These are phyloP conservation scores for Zoysia pacifica DNA, from an alignment of 176 grass and related monocot genomes.

Conservation along the genomic window DNA sequence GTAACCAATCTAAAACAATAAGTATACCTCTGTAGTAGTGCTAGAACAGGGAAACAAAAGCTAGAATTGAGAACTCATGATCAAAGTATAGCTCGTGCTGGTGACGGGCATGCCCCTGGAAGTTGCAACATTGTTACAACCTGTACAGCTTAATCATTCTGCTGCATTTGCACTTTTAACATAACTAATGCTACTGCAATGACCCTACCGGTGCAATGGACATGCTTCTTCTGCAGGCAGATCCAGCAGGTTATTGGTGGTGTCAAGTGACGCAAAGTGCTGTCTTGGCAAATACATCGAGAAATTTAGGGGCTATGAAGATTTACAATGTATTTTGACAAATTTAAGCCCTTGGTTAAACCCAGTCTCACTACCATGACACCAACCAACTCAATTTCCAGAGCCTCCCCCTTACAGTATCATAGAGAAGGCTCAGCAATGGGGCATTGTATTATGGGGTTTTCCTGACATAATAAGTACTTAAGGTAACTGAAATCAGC, in stretches of 20 bases:
- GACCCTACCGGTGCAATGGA: neutral
- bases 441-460: neutral
- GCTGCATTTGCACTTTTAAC: neutral
- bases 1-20: neutral
- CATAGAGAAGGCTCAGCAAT: neutral
- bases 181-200: neutral
- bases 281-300: neutral
- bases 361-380: neutral
- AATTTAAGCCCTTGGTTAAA: neutral
- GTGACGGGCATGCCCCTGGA: neutral
- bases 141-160: neutral
- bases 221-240: neutral
- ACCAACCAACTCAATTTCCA: neutral
- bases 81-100: neutral
- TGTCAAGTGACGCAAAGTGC: neutral
- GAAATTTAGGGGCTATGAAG: neutral
- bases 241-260: neutral
- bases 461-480: neutral
- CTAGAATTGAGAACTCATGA: neutral
- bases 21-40: neutral
- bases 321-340: neutral
- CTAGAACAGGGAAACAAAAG: neutral
- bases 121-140: neutral
- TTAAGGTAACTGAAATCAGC: neutral
- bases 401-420: neutral